These are phyloP conservation scores for Stephania cephalantha DNA, from an alignment of 164 flowering plant genomes.

Conservation along the genomic window DNA sequence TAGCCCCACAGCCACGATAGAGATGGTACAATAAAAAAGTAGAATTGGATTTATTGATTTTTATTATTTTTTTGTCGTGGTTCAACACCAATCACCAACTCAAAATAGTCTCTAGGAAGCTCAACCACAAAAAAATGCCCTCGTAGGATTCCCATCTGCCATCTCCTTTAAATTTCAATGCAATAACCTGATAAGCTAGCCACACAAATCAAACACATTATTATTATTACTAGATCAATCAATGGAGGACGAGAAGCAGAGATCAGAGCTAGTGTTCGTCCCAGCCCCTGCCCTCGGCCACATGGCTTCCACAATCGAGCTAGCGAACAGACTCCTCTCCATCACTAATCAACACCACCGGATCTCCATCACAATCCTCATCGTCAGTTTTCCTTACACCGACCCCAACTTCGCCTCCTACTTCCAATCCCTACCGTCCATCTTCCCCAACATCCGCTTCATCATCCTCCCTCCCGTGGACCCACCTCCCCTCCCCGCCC, in stretches of 20 bases:
- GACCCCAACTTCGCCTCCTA: neutral
- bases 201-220: too few relatives aligned
- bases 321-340: neutral
- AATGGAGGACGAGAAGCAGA: neutral
- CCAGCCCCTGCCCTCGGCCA: slow-evolving; percentile 8
- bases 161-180: too few relatives aligned
- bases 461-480: slow-evolving; percentile 9
- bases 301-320: slow-evolving; percentile 3
- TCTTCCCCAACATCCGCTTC: slow-evolving; percentile 6
- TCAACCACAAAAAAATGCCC: too few relatives aligned
- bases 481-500: neutral
- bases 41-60: too few relatives aligned
- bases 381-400: slow-evolving; percentile 2
- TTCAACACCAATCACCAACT: too few relatives aligned
- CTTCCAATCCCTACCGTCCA: neutral
- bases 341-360: neutral
- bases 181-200: too few relatives aligned
- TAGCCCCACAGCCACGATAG: too few relatives aligned
- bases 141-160: too few relatives aligned
- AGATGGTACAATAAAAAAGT: too few relatives aligned
- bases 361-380: slow-evolving; percentile 17
- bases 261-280: slow-evolving; percentile 7
- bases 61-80: too few relatives aligned
- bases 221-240: too few relatives aligned
- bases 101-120: too few relatives aligned